Base-by-base conservation (phyloP, 1,139 yeast species). In the Hemisphaericaspora xylanilytica region DNA sequence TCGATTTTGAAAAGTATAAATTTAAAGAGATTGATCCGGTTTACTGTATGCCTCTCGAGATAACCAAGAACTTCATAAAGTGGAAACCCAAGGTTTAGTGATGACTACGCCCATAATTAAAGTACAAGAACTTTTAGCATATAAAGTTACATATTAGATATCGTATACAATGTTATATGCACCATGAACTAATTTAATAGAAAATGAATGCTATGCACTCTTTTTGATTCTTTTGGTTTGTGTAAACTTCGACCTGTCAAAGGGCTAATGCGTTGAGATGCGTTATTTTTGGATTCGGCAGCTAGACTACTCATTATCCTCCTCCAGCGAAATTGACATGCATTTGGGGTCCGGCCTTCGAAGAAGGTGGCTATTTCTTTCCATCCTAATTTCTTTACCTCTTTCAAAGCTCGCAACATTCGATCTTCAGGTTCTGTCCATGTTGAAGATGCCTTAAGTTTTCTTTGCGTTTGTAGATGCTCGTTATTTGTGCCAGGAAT, bases 11-110 rank as follows among this genome's bases (percentile, higher is more conserved):
- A 33, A 65, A 56, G 43, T 66, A 59, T 38, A 54, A 53, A 29
- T 65, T 92, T 28, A 70, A 63, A 12, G 70, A 70, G 5, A 76
- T 94, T 18, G 94, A 89, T 58, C 97, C 99, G 0, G 73, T 82
- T 1, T 90, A 86, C 59, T 92, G 97, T 55, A 74, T 92, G 73
- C 96, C 97, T 2, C 53, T 48, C 8, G 55, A 62, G 1, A 63
- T 78, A 0, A 70, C 81, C n/a, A 51, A 53, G n/a, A 60, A 60
- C 7, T 69, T 83, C 34, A 66, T 57, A 38, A 67, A 68, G 48
- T 79, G 80, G 73, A 49, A 47, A 24, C n/a, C 28, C n/a, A n/a
- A n/a, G n/a, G n/a, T n/a, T n/a, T n/a, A n/a, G n/a, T n/a, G n/a
- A n/a, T n/a, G n/a, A n/a, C n/a, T n/a, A n/a, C n/a, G n/a, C n/a